Base-by-base conservation (phyloP, 352 stramenopile species). In the Phytophthora pisi region DNA sequence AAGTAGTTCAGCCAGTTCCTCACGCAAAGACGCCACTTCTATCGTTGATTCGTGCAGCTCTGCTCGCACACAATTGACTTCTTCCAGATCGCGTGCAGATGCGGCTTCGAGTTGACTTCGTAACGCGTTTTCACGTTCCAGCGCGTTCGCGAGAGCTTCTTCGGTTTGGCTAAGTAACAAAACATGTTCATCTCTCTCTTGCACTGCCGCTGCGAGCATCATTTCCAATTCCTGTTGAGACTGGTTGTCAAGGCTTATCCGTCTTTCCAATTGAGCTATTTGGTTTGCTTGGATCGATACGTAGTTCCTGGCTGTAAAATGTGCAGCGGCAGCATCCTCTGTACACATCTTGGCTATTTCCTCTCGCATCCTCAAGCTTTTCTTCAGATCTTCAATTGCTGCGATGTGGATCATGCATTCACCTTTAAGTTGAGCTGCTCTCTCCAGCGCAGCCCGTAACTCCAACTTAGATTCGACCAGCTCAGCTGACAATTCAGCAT, bases 11-110 rank as follows among this genome's bases (percentile, higher is more conserved):
- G 63, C 31, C 16, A 75, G 57, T 31, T 75, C 63, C 57, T 68
- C 63, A 45, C 68, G 68, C 5, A 72, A 28, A 20, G 53, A 68
- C 7, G 40, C 31, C n/a, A 68, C 42, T 61, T 75, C 63, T 42
- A 72, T 18, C 9, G 57, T 72, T 49, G 68, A 4, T 34, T 63
- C 52, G 20, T 68, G 53, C 10, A 81, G 28, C 24, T 78, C 63
- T 28, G 50, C 43, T 31, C 57, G 56, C 8, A 83, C 11, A 43
- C 55, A 51, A 52, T 64, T 70, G 4, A 70, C 49, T 23, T 77
- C 62, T 24, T 71, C 36, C 23, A 57, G 45, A 9, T 61, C 42
- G 4, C 23, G 51, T 45, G 36, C 24, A 55, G 52, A 61, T 11
- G 31, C 16, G 5, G 13, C 43, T 24, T 61, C 30, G 5, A 71